Base-by-base conservation (phyloP, 495 filamentous ascomycete species). In the Symbiotaphrina buchneri region DNA sequence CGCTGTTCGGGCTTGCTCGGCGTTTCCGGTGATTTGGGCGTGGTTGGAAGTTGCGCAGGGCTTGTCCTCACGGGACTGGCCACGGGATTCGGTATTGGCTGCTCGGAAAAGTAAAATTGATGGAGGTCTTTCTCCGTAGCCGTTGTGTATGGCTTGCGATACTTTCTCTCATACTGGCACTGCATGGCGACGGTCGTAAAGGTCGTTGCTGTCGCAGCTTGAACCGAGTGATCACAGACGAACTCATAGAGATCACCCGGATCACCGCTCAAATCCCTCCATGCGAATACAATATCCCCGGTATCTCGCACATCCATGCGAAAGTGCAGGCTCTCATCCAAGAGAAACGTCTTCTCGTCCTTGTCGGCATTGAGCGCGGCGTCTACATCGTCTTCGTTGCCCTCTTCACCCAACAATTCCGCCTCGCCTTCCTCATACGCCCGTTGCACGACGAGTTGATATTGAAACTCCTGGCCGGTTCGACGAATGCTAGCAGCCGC, bases 391-490 rank as follows among this genome's bases (percentile, higher is more conserved):
- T 91, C 74, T 30, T 85, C 80, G 7, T 56, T 74, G 42, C 81
- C 77, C 41, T 74, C 74, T 38, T 90, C 85, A 4, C 70, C 71
- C 20, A 85, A 60, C 10, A 81, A 58, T 42, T 94, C 85, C 38
- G 80, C 85, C 41, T 95, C 87, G 28, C 90, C 87, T 53, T 97
- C 87, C 50, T 97, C 87, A 58, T 83, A 95, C 34, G 83, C 90
- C 34, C 87, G 63, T 47, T 94, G 90, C 14, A 97, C 65, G 30
- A 95, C 85, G 21, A 97, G 74, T 47, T 95, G 87, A 47, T 95
- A 97, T 43, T 97, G 84, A 43, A 74, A 95, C 18, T 91, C 79
- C 48, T 90, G 82, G 2, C 75, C 82, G 6, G 90, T 94, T 15
- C 80, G 71, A 37, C 87, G 74, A 42, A 97, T 93, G 21, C 74